Percentiles rank a stretch among this genome's conserved stretches.
Evolutionary conservation across 495 filamentous ascomycete species (phyloP).

Genomic region (Stereocaulon alpinum): DNA sequence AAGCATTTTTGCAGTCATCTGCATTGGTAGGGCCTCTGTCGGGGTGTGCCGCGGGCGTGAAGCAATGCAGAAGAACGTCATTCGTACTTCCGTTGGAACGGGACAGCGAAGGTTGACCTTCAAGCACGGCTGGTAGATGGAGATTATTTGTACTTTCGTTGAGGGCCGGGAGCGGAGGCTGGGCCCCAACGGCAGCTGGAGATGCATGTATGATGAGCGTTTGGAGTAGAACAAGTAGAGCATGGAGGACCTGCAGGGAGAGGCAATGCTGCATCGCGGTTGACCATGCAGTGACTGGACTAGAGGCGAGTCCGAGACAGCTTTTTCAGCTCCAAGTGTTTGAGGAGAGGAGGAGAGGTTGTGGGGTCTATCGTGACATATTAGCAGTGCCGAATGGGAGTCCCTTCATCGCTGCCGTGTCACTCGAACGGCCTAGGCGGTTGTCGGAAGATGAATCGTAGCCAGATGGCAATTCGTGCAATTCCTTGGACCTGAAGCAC

Average conservation of each 20-base stretch:
- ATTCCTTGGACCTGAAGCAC: background rate
- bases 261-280: no score
- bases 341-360: background rate
- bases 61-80: background rate
- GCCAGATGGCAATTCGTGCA: background rate
- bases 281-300: no score
- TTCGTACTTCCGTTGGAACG: background rate
- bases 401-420: background rate
- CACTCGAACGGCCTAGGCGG: background rate
- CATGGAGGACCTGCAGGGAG: background rate
- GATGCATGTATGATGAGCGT: background rate
- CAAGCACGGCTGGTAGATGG: background rate
- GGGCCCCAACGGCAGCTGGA: background rate
- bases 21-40: background rate
- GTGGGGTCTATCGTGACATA: background rate
- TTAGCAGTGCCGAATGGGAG: no score
- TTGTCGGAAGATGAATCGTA: background rate
- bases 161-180: background rate
- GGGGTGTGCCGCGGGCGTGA: background rate
- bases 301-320: no score
- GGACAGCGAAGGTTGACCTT: background rate
- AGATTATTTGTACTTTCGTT: background rate
- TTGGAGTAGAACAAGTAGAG: background rate
- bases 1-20: background rate
- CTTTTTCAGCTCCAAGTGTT: background rate